Conservation (phyloP, 495 filamentous ascomycete species). For the Hypoxylon fuscum region DNA sequence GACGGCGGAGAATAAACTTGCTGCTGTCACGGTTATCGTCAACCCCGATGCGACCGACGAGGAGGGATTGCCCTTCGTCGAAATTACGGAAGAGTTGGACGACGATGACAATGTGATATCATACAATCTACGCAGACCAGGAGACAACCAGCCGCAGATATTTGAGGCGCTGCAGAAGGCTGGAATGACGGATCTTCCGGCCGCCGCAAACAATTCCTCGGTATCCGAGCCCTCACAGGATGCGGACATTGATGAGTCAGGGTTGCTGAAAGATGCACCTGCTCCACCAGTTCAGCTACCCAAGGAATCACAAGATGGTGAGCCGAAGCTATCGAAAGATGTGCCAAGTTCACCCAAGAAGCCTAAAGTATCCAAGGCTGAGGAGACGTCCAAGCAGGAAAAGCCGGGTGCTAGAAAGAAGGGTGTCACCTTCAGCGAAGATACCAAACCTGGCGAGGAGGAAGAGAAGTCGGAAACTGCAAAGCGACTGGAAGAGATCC, state of each 20-base stretch:
- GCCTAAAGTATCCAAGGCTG: conserved; percentile 2
- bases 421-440: conserved; percentile 61
- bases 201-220: conserved; percentile 13
- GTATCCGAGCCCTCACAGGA: conserved; percentile 21
- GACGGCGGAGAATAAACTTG: conserved; percentile 72
- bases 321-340: not conserved
- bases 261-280: not conserved
- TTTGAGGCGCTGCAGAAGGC: conserved; percentile 74
- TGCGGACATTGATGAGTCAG: not conserved
- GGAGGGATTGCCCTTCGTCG: conserved; percentile 76
- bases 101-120: conserved; percentile 87
- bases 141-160: conserved; percentile 67
- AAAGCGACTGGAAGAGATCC: conserved; percentile 58
- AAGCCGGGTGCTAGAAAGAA: conserved; percentile 43
- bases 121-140: conserved; percentile 66
- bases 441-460: conserved; percentile 60
- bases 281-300: conserved; percentile 3
- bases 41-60: conserved; percentile 63
- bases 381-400: not conserved
- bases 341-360: conserved; percentile 1
- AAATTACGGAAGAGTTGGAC: conserved; percentile 92
- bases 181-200: conserved; percentile 65
- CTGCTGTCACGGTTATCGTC: conserved; percentile 56
- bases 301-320: not conserved
- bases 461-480: conserved; percentile 48